Evolutionary conservation across 192 early-diverging fungal species (phyloP), one percentile per base, ranked within the genome.

Genomic region (Podila verticillata): DNA sequence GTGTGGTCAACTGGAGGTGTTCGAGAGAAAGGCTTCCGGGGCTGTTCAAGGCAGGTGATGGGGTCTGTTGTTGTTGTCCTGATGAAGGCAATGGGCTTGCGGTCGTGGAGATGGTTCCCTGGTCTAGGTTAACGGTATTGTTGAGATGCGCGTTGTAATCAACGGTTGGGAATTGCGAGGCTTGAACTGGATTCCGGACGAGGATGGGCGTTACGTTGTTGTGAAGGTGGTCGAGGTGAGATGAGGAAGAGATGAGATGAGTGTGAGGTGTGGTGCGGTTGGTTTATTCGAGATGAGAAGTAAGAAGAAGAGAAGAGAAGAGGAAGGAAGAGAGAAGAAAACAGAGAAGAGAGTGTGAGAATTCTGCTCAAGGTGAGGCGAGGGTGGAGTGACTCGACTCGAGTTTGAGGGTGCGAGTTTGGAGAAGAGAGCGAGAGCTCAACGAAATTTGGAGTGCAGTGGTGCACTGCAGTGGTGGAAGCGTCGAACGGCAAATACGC

Each of bases 141-240:
- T 44, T 44, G 39, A 44, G 39, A 15, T 44, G 39, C 39, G 39
- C 39, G 73, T n/a, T n/a, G n/a, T 75, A 68, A 66, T 75, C 73
- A 32, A 59, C 32, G 51, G 61, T 29, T 30, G 39, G 12, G 54
- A 67, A 61, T 5, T 57, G 35, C n/a, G n/a, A n/a, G 35, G 29
- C 48, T 44, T 44, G 39, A 15, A 15, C 39, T 44, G 17, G 39
- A 44, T 17, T 44, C 17, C 39, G 13, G 39, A 17, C 39, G 39
- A 44, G 39, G 39, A 44, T 44, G 39, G 39, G 39, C 39, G 39
- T 44, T 3, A 15, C 13, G 39, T 44, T 44, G 39, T n/a, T n/a
- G n/a, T n/a, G 3, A 3, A 7, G 7, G 39, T 15, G 13, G 39
- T 44, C 39, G n/a, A n/a, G n/a, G n/a, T n/a, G n/a, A 57, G 24